A percentile compares a stretch with the other conserved stretches of the same genome.
phyloP scores from a whole-genome alignment of 352 stramenopile genomes.

The Globisporangium polare region DNA sequence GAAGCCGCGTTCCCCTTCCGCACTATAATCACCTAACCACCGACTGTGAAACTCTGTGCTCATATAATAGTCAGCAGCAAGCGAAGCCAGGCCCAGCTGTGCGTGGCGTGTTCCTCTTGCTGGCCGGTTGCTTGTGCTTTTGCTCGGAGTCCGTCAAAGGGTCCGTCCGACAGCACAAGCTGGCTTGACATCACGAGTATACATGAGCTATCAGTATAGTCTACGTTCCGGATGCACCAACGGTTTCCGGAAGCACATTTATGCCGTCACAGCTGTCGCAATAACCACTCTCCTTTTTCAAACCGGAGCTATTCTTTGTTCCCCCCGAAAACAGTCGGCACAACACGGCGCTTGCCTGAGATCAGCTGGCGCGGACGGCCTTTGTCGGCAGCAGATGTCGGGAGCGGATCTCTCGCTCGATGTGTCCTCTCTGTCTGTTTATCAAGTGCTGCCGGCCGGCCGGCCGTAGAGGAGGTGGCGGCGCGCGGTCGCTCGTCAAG shows the following conservation, averaged over 20 bases:
- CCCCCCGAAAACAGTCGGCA: not conserved
- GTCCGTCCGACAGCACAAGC: too few relatives aligned
- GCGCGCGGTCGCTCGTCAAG: not conserved
- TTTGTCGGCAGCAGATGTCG: constrained; percentile 13
- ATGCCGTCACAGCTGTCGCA: not conserved
- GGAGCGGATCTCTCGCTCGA: constrained; percentile 12
- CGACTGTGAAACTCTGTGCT: not conserved
- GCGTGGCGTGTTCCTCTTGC: too few relatives aligned
- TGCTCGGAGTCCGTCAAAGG: too few relatives aligned
- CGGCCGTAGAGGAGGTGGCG: constrained; percentile 2
- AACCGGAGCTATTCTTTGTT: not conserved
- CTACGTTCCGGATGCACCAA: too few relatives aligned
- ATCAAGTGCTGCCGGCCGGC: not conserved
- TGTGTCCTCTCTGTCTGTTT: not conserved
- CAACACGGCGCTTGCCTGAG: constrained; percentile 3
- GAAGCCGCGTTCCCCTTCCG: not conserved
- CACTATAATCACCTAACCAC: not conserved
- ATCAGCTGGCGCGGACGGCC: constrained; percentile 12
- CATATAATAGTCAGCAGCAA: not conserved
- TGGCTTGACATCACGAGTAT: too few relatives aligned
- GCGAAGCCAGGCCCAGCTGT: not conserved
- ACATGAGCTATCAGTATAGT: too few relatives aligned
- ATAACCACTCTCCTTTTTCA: too few relatives aligned
- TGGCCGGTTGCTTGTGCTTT: too few relatives aligned
- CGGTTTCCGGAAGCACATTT: too few relatives aligned